Evolutionary conservation across 208 protist species (phyloP).

Genomic region (Plasmodiophora brassicae): DNA sequence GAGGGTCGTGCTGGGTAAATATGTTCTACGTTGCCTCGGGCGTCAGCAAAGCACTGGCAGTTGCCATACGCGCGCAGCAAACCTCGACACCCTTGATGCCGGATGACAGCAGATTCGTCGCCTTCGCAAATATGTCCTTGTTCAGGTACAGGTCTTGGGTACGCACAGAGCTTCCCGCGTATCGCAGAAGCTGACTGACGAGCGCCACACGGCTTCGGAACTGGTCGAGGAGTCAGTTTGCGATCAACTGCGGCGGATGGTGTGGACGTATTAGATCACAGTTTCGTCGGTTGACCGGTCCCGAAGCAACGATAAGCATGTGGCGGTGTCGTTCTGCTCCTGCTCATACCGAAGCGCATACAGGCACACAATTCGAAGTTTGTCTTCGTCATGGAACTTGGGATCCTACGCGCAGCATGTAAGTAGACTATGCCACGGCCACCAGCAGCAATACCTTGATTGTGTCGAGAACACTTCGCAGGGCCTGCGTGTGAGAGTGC

Average conservation of each 20-base stretch:
- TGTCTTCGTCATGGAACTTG: background rate
- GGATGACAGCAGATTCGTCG: background rate
- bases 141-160: conserved; percentile 36
- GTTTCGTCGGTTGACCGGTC: background rate
- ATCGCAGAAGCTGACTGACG: background rate
- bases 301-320: background rate
- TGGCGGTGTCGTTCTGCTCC: conserved; percentile 25
- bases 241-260: no score
- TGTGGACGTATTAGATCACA: no score
- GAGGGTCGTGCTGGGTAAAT: conserved; percentile 41
- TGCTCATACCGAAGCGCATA: conserved; percentile 45
- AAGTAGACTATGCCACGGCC: background rate
- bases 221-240: no score
- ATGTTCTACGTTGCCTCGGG: background rate
- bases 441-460: background rate
- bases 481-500: conserved; percentile 21
- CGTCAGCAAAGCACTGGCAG: background rate
- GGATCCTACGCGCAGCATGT: conserved; percentile 10
- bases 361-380: conserved; percentile 4
- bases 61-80: background rate
- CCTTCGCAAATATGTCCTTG: conserved; percentile 37
- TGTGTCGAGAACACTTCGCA: background rate
- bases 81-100: conserved; percentile 38
- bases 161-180: background rate
- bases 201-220: background rate